Evolutionary conservation across 257 asterid species (phyloP).

Genomic region (Solanum virginianum): DNA sequence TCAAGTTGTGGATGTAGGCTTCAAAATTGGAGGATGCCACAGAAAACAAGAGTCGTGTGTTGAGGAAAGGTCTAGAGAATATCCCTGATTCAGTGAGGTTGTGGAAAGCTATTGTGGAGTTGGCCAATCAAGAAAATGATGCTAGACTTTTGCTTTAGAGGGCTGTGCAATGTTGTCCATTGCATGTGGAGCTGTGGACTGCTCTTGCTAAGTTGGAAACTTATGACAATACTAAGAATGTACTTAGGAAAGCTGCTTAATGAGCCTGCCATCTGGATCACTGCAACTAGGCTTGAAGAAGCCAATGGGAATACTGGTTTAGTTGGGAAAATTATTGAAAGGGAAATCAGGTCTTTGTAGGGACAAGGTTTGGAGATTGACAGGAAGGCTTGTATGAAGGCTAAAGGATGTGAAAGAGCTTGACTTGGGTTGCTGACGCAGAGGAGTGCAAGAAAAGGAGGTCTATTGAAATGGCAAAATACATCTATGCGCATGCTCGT

Average conservation of each 20-base stretch:
- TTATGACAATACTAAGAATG: constrained; percentile 70
- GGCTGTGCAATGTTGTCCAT: constrained; percentile 55
- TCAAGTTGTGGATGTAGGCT: constrained; percentile 84
- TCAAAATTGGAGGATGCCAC: constrained; percentile 72
- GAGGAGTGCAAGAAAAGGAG: constrained; percentile 91
- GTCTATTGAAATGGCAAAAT: constrained; percentile 77
- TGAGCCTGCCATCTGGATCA: constrained; percentile 88
- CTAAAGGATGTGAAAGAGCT: constrained; percentile 84
- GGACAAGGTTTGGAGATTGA: constrained; percentile 76
- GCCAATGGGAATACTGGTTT: constrained; percentile 57
- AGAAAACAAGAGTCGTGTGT: constrained; percentile 47
- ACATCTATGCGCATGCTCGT: constrained; percentile 69
- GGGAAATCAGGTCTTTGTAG: constrained; percentile 69
- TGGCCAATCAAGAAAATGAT: constrained; percentile 62
- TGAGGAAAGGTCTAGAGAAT: constrained; percentile 70
- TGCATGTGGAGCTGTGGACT: constrained; percentile 60
- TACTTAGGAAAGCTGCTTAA: constrained; percentile 62
- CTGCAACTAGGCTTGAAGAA: constrained; percentile 89
- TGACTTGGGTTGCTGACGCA: constrained; percentile 97
- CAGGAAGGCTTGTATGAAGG: constrained; percentile 90
- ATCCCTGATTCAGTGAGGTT: constrained; percentile 77
- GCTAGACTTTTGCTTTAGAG: constrained; percentile 65
- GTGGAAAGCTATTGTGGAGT: constrained; percentile 91
- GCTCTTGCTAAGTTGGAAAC: constrained; percentile 87
- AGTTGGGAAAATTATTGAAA: constrained; percentile 79